Evolutionary conservation across 2,329 filamentous ascomycete species (phyloP), one percentile per base, ranked within the genome.

Genomic region (Fusarium sp.): DNA sequence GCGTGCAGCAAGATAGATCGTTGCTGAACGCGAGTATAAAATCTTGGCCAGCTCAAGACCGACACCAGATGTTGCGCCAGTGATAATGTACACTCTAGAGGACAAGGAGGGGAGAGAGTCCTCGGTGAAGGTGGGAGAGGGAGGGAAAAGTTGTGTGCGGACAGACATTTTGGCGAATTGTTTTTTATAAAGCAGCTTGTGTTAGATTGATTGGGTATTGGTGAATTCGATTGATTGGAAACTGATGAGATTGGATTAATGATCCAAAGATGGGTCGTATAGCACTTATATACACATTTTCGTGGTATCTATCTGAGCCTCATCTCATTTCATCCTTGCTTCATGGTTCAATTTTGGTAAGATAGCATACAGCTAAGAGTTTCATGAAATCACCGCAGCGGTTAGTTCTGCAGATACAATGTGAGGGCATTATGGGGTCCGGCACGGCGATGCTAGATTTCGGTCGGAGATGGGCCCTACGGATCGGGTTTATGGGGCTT

Each of bases 11-110:
- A 70, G 46, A 14, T 72, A 72, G 6, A 70, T 33, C 13, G 44
- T 61, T 7, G 55, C 69, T n/a, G 55, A 66, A 13, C 48, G 48
- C 0, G 55, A 72, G 53, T 68, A 72, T 15, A 70, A 55, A 6
- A 72, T 68, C 31, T 72, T 72, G 11, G 69, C 50, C 3, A 72
- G 50, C 24, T 72, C 63, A 8, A 68, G 43, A 6, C 66, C 69
- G 38, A 72, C 58, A 7, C 54, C 65, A 15, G 68, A 69, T 20
- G 71, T 69, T 46, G 67, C 65, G 18, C 70, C 62, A 3, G 71
- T 72, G 36, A 71, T 51, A 40, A 73, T 69, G 54, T 69, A 71
- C 22, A 69, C 54, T 38, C 56, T 48, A 17, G 58, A 67, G 36
- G 46, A 44, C 7, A 69, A 56, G 1, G 38, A 60, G 3, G 68